Evolutionary conservation across 2,329 filamentous ascomycete species (phyloP).

Genomic region (Pseudogymnoascus sp.): DNA sequence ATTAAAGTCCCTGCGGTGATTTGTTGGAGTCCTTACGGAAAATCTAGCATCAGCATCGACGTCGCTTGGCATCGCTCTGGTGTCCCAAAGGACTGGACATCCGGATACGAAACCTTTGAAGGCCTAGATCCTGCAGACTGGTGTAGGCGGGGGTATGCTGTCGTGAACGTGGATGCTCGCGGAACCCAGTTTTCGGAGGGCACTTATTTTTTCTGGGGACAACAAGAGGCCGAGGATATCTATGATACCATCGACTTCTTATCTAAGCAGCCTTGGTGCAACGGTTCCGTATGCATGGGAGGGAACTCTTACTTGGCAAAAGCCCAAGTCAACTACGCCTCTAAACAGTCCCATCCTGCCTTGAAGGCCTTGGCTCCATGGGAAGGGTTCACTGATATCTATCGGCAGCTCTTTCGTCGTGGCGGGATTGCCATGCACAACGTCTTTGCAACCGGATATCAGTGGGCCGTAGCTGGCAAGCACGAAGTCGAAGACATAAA

Average conservation of each 20-base stretch:
- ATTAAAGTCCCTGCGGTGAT: conserved; percentile 19
- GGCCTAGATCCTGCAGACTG: conserved; percentile 25
- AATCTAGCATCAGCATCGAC: conserved; percentile 20
- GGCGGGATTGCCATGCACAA: conserved; percentile 14
- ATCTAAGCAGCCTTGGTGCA: conserved; percentile 22
- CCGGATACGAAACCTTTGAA: conserved; percentile 20
- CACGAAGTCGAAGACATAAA: conserved; percentile 12
- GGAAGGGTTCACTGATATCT: conserved; percentile 17
- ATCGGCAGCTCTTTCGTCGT: conserved; percentile 14
- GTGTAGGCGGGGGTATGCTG: conserved; percentile 21
- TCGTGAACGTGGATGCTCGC: conserved; percentile 24
- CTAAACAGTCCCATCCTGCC: conserved; percentile 14
- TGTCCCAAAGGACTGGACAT: conserved; percentile 12
- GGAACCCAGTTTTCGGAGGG: conserved; percentile 22
- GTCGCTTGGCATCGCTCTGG: conserved; percentile 16
- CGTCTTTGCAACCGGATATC: conserved; percentile 9
- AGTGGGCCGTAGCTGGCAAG: conserved; percentile 1
- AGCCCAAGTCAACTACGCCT: conserved; percentile 17
- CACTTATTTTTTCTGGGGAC: conserved; percentile 12
- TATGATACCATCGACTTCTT: conserved; percentile 25
- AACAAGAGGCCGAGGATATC: conserved; percentile 23
- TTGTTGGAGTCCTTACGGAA: conserved; percentile 23
- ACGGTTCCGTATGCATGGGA: conserved; percentile 20
- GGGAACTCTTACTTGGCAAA: conserved; percentile 25
- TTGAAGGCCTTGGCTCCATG: conserved; percentile 18